These are phyloP conservation scores for Syzygium oleosum DNA, from an alignment of 345 rosid genomes.

Conservation along the genomic window DNA sequence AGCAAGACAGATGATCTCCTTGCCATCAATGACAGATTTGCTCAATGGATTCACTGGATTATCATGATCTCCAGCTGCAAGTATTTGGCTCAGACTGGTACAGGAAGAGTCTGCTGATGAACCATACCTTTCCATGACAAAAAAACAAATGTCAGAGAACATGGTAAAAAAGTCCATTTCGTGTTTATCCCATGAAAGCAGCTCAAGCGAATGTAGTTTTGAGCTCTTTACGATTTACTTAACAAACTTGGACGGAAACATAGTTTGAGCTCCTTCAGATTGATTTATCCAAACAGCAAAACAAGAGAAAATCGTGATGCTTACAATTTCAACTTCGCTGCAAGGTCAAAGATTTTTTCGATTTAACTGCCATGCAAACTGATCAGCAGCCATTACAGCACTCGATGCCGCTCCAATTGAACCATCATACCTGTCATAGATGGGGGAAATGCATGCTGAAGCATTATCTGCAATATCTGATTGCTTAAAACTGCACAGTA, in stretches of 20 bases:
- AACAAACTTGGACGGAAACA: background rate
- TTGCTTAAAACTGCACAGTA: background rate
- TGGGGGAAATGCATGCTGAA: background rate
- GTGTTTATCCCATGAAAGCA: background rate
- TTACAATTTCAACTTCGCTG: background rate
- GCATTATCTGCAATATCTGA: background rate
- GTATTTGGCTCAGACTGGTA: background rate
- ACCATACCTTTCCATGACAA: background rate
- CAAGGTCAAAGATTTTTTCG: constrained; percentile 11
- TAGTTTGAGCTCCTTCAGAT: background rate
- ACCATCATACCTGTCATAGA: constrained; percentile 54
- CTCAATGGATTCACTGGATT: background rate
- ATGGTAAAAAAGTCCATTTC: background rate
- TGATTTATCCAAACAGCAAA: background rate
- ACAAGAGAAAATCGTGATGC: background rate
- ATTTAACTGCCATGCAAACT: constrained; percentile 41
- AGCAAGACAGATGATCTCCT: background rate
- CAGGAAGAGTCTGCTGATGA: background rate
- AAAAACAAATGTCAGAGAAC: background rate
- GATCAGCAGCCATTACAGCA: constrained; percentile 68
- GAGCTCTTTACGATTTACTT: background rate
- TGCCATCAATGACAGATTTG: background rate
- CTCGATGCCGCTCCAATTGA: constrained; percentile 65
- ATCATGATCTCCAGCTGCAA: background rate
- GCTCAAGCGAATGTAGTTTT: background rate